These are phyloP conservation scores for Talaromyces thailandensis DNA, from an alignment of 495 filamentous ascomycete genomes.

Conservation along the genomic window DNA sequence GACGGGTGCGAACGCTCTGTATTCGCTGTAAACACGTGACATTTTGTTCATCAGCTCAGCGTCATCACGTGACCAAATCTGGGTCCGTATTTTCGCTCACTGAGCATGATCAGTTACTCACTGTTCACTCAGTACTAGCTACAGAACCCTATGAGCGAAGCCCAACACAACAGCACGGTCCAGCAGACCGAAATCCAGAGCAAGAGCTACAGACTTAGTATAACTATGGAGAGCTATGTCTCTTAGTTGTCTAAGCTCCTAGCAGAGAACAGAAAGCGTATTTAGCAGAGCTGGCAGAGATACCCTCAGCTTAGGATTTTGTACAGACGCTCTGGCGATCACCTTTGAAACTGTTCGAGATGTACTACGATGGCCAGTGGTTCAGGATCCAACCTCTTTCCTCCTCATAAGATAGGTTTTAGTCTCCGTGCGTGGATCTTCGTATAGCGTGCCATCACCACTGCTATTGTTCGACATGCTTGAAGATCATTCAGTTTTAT, in stretches of 20 bases:
- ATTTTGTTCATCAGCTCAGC: background rate
- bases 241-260: background rate
- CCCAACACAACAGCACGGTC: background rate
- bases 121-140: background rate
- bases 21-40: no score
- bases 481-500: background rate
- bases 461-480: background rate
- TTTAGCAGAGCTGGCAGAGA: background rate
- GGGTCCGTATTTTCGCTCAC: background rate
- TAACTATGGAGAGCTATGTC: slow-evolving; percentile 1
- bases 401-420: background rate
- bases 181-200: background rate
- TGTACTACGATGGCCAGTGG: background rate
- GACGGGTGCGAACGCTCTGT: no score
- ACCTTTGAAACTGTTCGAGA: background rate
- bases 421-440: background rate
- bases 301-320: background rate
- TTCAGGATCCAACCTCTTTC: background rate
- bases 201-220: background rate
- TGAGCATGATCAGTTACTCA: background rate
- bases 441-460: background rate
- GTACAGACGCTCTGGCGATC: background rate
- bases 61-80: background rate
- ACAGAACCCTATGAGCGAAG: background rate
- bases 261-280: background rate